phyloP scores from a whole-genome alignment of 768 basidiomycete species.

The Xerocomus brunneocitrinus region DNA sequence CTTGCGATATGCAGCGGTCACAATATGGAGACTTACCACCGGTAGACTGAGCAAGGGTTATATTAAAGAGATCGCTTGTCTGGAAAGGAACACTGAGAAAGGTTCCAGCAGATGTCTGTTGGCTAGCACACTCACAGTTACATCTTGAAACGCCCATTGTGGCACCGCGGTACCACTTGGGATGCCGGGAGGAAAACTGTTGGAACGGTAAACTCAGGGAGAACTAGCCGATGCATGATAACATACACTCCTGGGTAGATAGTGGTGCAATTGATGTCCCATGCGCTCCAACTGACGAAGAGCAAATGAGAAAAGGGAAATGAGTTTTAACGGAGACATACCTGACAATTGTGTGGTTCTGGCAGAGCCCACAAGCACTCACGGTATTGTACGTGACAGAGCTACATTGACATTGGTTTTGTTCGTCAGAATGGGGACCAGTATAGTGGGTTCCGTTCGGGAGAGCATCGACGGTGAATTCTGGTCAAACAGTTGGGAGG shows the following conservation, averaged over 20 bases:
- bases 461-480: slow-evolving; percentile 36
- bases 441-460: slow-evolving; percentile 29
- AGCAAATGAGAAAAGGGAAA: slow-evolving; percentile 1
- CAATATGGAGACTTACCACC: slow-evolving; percentile 18
- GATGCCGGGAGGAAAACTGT: slow-evolving; percentile 45
- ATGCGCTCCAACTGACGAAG: slow-evolving; percentile 45
- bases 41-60: slow-evolving; percentile 32
- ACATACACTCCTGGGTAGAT: slow-evolving; percentile 30
- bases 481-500: slow-evolving; percentile 24
- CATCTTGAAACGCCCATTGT: slow-evolving; percentile 59
- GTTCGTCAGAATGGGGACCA: slow-evolving; percentile 29
- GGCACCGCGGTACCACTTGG: slow-evolving; percentile 50
- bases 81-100: slow-evolving; percentile 15
- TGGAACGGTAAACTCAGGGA: neutral
- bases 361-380: slow-evolving; percentile 56
- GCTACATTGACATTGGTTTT: slow-evolving; percentile 47
- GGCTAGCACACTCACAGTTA: slow-evolving; percentile 35
- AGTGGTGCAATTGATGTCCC: slow-evolving; percentile 45
- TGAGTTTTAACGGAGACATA: slow-evolving; percentile 4
- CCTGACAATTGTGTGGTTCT: slow-evolving; percentile 39
- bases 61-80: slow-evolving; percentile 38
- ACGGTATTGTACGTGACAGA: slow-evolving; percentile 52
- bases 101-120: neutral
- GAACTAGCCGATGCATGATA: neutral
- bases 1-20: neutral